Evolutionary conservation across 2,329 filamentous ascomycete genomes (phyloP).

Genomic region (Colletotrichum lupini): DNA sequence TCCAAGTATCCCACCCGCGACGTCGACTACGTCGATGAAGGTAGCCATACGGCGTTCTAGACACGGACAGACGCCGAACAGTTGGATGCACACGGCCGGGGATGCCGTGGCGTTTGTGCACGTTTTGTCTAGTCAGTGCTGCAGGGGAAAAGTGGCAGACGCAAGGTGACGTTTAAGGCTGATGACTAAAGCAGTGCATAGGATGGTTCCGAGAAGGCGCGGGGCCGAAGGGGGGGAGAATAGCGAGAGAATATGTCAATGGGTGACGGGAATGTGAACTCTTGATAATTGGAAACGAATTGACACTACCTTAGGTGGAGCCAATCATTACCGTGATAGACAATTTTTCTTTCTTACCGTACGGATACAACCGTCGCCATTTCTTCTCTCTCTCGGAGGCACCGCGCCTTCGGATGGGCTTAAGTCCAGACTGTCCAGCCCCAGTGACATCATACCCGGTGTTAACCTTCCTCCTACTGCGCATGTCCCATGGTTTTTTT

Average conservation of each 20-base stretch:
- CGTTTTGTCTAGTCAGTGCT: slow-evolving; percentile 18
- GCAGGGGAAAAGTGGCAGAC: neutral
- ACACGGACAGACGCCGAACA: slow-evolving; percentile 17
- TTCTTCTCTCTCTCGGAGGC: neutral
- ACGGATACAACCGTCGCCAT: neutral
- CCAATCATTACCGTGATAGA: neutral
- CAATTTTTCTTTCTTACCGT: neutral
- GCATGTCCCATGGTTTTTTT: neutral
- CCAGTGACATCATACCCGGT: slow-evolving; percentile 23
- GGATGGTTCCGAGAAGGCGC: neutral
- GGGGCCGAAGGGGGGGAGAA: neutral
- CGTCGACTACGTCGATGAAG: neutral
- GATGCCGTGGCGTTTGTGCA: slow-evolving; percentile 11
- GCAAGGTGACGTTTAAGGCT: slow-evolving; percentile 36
- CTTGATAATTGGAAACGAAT: neutral
- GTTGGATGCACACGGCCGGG: slow-evolving; percentile 1
- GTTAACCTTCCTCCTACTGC: neutral
- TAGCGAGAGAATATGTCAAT: neutral
- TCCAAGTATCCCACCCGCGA: neutral
- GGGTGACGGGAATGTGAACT: neutral
- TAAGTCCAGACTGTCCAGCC: slow-evolving; percentile 17
- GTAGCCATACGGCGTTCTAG: neutral
- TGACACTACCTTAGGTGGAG: neutral
- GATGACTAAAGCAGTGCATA: slow-evolving; percentile 13
- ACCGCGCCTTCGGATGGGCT: neutral